Conservation (phyloP, 2,329 filamentous ascomycete species). For the Trichocomaceae sp. region DNA sequence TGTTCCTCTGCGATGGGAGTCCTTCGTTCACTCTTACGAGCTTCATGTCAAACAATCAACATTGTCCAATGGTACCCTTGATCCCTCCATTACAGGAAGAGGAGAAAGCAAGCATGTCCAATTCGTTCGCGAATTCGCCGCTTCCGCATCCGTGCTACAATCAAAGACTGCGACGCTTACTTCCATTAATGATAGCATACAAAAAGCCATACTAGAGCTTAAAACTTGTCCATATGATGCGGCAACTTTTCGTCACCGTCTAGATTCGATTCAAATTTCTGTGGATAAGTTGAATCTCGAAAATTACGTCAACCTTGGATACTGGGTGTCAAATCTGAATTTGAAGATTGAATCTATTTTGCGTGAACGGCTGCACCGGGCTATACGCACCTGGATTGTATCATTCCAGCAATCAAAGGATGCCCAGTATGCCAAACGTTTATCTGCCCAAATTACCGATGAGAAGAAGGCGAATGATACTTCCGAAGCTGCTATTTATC, state of each 20-base stretch:
- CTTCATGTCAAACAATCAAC: constrained; percentile 66
- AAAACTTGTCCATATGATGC: constrained; percentile 77
- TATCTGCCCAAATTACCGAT: constrained; percentile 15
- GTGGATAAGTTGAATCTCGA: constrained; percentile 96
- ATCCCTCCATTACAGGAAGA: constrained; percentile 51
- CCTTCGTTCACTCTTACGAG: constrained; percentile 95
- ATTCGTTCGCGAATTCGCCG: constrained; percentile 89
- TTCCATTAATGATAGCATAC: constrained; percentile 70
- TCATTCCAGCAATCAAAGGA: constrained; percentile 62
- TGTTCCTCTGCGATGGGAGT: constrained; percentile 89
- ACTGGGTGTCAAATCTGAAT: constrained; percentile 87
- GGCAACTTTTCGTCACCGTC: constrained; percentile 67
- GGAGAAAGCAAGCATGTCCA: constrained; percentile 90
- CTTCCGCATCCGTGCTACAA: constrained; percentile 79
- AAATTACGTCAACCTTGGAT: constrained; percentile 85
- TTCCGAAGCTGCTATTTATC: constrained; percentile 26
- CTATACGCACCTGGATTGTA: constrained; percentile 79
- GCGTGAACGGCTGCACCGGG: constrained; percentile 72
- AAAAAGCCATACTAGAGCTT: constrained; percentile 76
- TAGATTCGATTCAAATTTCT: constrained; percentile 81
- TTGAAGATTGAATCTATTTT: constrained; percentile 73
- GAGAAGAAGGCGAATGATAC: constrained; percentile 21
- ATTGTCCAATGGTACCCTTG: constrained; percentile 53
- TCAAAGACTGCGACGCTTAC: constrained; percentile 74
- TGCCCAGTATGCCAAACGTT: constrained; percentile 22